phyloP scores from a whole-genome alignment of 768 basidiomycete species.

The Tephrocybe sp. region DNA sequence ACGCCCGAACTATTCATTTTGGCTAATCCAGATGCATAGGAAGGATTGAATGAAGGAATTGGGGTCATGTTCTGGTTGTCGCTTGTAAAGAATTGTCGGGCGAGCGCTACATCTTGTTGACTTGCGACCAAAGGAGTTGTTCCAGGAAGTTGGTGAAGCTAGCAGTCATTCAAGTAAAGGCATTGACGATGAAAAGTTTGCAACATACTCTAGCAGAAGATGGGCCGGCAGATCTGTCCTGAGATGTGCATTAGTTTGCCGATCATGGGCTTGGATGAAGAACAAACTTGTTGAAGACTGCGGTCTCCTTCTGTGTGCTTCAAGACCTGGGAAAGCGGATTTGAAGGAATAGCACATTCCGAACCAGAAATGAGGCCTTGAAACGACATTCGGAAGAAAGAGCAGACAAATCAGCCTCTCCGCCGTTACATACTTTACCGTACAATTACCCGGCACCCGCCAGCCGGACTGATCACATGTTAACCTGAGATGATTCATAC shows the following conservation, averaged over 20 bases:
- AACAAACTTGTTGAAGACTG: slow-evolving; percentile 78
- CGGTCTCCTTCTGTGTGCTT: slow-evolving; percentile 90
- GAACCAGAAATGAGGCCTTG: slow-evolving; percentile 84
- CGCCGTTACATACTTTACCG: no score
- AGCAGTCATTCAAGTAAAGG: slow-evolving; percentile 6
- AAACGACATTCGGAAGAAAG: slow-evolving; percentile 55
- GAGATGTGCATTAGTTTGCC: slow-evolving; percentile 4
- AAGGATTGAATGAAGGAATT: slow-evolving; percentile 19
- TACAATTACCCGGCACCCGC: no score
- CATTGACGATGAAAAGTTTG: not conserved
- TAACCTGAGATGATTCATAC: no score
- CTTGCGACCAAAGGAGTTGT: slow-evolving; percentile 47
- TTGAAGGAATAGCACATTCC: slow-evolving; percentile 83
- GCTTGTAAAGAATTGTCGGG: slow-evolving; percentile 76
- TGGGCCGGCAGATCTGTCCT: slow-evolving; percentile 77
- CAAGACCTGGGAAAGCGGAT: slow-evolving; percentile 86
- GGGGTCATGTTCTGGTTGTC: slow-evolving; percentile 32
- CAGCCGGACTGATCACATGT: no score
- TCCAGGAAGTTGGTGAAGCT: slow-evolving; percentile 79
- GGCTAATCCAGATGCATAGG: slow-evolving; percentile 21
- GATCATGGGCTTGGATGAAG: not conserved
- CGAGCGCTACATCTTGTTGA: slow-evolving; percentile 71
- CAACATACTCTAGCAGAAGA: slow-evolving; percentile 65
- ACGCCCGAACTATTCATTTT: slow-evolving; percentile 25
- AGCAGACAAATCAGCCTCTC: not conserved